These are phyloP conservation scores for Epicoccum nigrum DNA, from an alignment of 2,329 filamentous ascomycete genomes.

Conservation along the genomic window DNA sequence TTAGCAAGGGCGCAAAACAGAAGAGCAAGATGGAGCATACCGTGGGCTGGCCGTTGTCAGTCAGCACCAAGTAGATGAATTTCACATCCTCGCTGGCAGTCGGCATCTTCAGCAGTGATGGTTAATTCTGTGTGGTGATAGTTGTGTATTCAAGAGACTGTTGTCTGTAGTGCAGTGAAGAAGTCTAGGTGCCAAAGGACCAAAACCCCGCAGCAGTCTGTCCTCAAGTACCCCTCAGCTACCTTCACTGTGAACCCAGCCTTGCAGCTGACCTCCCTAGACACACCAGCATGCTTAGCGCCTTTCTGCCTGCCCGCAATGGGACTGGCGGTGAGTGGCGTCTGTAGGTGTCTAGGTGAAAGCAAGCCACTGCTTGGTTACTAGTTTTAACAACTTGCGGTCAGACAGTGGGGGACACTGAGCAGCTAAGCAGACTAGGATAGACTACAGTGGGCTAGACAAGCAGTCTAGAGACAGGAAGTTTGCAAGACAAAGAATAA, in stretches of 20 bases:
- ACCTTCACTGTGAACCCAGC: constrained; percentile 17
- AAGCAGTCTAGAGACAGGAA: no score
- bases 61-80: constrained; percentile 41
- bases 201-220: background rate
- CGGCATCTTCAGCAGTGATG: constrained; percentile 29
- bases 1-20: background rate
- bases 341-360: no score
- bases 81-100: constrained; percentile 36
- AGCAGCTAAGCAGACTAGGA: no score
- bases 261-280: constrained; percentile 11
- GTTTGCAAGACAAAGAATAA: no score
- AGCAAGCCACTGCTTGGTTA: no score
- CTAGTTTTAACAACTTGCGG: no score
- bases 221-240: background rate
- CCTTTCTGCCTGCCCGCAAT: no score
- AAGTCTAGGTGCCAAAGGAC: background rate
- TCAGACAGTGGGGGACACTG: no score
- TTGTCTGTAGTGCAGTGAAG: no score
- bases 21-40: constrained; percentile 18
- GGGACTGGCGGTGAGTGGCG: no score
- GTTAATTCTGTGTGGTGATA: background rate
- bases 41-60: constrained; percentile 27
- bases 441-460: no score
- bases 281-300: constrained; percentile 16
- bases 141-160: background rate